These are phyloP conservation scores for Leucocoprinus birnbaumii DNA, from an alignment of 768 basidiomycete genomes.

Conservation along the genomic window DNA sequence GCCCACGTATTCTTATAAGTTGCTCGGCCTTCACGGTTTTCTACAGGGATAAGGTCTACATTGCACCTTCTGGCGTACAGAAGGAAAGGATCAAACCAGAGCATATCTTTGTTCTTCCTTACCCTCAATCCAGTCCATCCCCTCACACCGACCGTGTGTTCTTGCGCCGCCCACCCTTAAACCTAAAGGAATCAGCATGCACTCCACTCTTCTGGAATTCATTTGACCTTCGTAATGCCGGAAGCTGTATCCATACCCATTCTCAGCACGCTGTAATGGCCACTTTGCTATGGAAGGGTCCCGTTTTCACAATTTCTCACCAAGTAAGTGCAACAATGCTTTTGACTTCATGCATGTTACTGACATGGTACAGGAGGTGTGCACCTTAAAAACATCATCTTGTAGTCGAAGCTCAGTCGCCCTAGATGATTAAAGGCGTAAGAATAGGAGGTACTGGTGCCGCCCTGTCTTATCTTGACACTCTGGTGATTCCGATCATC, in stretches of 20 bases:
- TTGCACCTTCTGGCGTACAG: conserved; percentile 88
- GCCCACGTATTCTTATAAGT: neutral
- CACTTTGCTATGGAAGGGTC: conserved; percentile 71
- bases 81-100: conserved; percentile 81
- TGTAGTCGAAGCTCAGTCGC: neutral
- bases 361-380: conserved; percentile 39
- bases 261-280: conserved; percentile 90
- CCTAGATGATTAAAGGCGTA: conserved; percentile 90
- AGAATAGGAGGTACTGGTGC: conserved; percentile 71
- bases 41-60: conserved; percentile 70
- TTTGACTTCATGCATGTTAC: conserved; percentile 5
- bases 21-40: neutral
- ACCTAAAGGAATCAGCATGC: conserved; percentile 83
- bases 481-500: conserved; percentile 83
- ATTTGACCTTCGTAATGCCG: conserved; percentile 73
- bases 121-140: conserved; percentile 57
- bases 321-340: conserved; percentile 44
- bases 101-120: conserved; percentile 89
- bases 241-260: conserved; percentile 90
- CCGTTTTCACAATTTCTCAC: conserved; percentile 77
- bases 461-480: conserved; percentile 83
- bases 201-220: conserved; percentile 94
- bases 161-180: conserved; percentile 66
- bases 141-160: conserved; percentile 72
- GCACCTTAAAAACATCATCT: neutral